Conservation (phyloP, 1,139 yeast genomes). For the Pichia sp. region DNA sequence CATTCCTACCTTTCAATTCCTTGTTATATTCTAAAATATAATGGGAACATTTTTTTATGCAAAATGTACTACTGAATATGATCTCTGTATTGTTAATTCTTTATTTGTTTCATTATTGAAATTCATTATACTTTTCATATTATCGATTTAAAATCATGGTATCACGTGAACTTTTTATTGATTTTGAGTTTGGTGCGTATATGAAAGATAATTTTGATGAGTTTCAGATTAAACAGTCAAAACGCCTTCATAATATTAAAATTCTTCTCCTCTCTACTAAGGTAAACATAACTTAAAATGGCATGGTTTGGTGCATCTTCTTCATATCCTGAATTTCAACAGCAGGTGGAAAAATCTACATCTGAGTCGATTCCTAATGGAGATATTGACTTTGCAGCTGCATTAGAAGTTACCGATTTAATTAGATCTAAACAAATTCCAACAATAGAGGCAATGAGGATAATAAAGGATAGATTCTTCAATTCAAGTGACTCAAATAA, state of each 20-base stretch:
- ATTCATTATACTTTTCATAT: no score
- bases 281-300: constrained; percentile 30
- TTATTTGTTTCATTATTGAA: background rate
- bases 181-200: background rate
- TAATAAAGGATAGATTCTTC: constrained; percentile 66
- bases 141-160: background rate
- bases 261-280: background rate
- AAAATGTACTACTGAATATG: no score
- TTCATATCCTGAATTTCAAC: constrained; percentile 48
- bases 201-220: no score
- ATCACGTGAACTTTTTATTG: background rate
- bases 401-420: constrained; percentile 82
- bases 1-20: no score
- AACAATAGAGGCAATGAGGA: constrained; percentile 79
- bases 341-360: constrained; percentile 69
- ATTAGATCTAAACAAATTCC: constrained; percentile 80
- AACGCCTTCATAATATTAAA: background rate
- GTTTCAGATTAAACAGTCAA: background rate
- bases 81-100: no score
- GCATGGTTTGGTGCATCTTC: constrained; percentile 52
- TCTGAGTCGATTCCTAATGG: constrained; percentile 89
- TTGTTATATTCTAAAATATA: no score
- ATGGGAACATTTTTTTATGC: no score
- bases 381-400: constrained; percentile 72
- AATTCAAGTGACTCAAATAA: constrained; percentile 61